phyloP scores from a whole-genome alignment of 805 yeast species.

The Candida loeiensis region DNA sequence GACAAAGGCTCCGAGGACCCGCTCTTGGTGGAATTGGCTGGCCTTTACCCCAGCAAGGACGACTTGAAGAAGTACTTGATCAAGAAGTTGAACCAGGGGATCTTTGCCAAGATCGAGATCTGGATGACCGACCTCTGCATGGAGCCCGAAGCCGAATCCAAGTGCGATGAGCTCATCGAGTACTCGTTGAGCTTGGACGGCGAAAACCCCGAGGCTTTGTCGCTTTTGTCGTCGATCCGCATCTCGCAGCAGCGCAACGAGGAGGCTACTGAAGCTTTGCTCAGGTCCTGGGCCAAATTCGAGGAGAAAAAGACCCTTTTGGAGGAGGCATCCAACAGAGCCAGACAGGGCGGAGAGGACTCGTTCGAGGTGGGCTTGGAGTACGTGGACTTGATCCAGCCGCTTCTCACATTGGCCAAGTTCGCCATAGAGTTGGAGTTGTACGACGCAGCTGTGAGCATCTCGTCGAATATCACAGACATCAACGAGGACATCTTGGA shows the following conservation, averaged over 20 bases:
- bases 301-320: slow-evolving; percentile 46
- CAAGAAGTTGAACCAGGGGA: slow-evolving; percentile 68
- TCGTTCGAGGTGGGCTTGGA: slow-evolving; percentile 46
- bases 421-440: slow-evolving; percentile 74
- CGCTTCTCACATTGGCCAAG: slow-evolving; percentile 67
- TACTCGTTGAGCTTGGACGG: slow-evolving; percentile 60
- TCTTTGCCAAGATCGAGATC: slow-evolving; percentile 83
- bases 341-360: slow-evolving; percentile 23
- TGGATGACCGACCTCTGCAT: slow-evolving; percentile 98
- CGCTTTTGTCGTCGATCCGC: slow-evolving; percentile 78
- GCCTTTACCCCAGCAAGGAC: slow-evolving; percentile 21
- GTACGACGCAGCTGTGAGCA: slow-evolving; percentile 62
- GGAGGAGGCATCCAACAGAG: slow-evolving; percentile 34
- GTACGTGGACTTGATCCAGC: slow-evolving; percentile 66
- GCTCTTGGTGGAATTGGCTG: slow-evolving; percentile 23
- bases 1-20: slow-evolving; percentile 22
- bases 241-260: slow-evolving; percentile 76
- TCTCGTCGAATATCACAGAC: slow-evolving; percentile 64
- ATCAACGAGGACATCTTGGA: slow-evolving; percentile 85
- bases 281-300: slow-evolving; percentile 70
- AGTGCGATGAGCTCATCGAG: slow-evolving; percentile 70
- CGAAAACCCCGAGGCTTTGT: slow-evolving; percentile 74
- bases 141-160: slow-evolving; percentile 82
- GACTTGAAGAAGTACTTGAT: slow-evolving; percentile 33
- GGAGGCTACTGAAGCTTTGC: slow-evolving; percentile 70